These are phyloP conservation scores for Aspergillus panamensis DNA, from an alignment of 495 filamentous ascomycete species.

Conservation along the genomic window DNA sequence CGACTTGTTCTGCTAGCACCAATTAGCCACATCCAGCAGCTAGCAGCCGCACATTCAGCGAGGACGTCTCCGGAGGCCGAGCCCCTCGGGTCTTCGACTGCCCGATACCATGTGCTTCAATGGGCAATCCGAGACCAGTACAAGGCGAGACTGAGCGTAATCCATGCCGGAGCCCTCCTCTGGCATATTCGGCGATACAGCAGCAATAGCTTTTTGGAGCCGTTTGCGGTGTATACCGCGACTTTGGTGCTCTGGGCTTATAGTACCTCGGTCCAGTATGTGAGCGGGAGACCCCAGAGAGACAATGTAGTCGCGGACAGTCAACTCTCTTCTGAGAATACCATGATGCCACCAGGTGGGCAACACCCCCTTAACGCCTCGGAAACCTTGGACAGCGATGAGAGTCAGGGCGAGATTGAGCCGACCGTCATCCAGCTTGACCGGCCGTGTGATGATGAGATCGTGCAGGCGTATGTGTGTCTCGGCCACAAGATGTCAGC, in stretches of 20 bases:
- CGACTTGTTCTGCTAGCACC: not conserved
- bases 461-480: not conserved
- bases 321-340: no score
- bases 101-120: not conserved
- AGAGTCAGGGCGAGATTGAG: not conserved
- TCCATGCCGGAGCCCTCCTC: not conserved
- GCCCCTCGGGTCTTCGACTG: not conserved
- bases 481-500: not conserved
- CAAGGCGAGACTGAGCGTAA: not conserved
- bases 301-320: no score
- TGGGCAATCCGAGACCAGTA: not conserved
- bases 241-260: not conserved
- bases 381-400: not conserved
- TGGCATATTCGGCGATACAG: not conserved
- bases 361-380: not conserved
- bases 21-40: not conserved
- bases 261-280: not conserved
- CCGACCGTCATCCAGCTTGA: not conserved
- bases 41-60: not conserved
- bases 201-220: not conserved
- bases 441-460: not conserved
- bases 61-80: not conserved
- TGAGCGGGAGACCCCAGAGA: no score
- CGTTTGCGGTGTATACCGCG: not conserved
- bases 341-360: not conserved